phyloP scores from a whole-genome alignment of 2,329 filamentous ascomycete genomes.

The Dactylellina sp. region DNA sequence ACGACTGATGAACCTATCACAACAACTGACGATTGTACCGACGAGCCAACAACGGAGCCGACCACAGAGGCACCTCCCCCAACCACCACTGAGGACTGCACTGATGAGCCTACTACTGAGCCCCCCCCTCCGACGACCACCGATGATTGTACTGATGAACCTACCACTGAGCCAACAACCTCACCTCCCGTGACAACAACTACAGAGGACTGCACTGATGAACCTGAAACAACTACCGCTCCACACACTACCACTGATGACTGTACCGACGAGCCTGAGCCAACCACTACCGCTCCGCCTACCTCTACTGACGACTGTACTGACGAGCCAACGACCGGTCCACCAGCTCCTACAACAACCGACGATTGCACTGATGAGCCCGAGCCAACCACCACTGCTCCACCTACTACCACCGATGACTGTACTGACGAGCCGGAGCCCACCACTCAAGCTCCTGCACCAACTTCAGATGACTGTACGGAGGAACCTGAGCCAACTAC shows the following conservation, averaged over 20 bases:
- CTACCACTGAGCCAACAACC: conserved; percentile 25
- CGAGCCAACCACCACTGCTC: conserved; percentile 23
- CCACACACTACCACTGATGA: conserved; percentile 39
- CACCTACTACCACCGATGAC: conserved; percentile 37
- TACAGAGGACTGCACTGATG: conserved; percentile 46
- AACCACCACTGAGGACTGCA: conserved; percentile 44
- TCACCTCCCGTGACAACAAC: conserved; percentile 23
- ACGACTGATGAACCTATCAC: conserved; percentile 11
- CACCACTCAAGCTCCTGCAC: conserved; percentile 26
- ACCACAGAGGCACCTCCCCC: conserved; percentile 20
- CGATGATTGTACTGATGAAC: conserved; percentile 47
- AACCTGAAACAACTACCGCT: conserved; percentile 35
- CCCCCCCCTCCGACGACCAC: conserved; percentile 17
- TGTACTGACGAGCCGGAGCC: conserved; percentile 46
- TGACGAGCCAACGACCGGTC: conserved; percentile 30
- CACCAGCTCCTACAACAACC: conserved; percentile 34
- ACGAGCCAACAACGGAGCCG: conserved; percentile 31
- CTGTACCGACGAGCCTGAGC: conserved; percentile 47
- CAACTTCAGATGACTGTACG: conserved; percentile 36
- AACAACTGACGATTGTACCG: conserved; percentile 33
- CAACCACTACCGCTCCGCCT: conserved; percentile 25
- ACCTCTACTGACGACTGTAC: conserved; percentile 45
- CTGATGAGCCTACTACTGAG: conserved; percentile 33
- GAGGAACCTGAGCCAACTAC: conserved; percentile 31
- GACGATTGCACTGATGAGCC: conserved; percentile 52